A percentile compares a stretch with the other conserved stretches of the same genome.
Evolutionary conservation across 2,329 filamentous ascomycete species (phyloP).

Genomic region (Elsinoe necatrix): DNA sequence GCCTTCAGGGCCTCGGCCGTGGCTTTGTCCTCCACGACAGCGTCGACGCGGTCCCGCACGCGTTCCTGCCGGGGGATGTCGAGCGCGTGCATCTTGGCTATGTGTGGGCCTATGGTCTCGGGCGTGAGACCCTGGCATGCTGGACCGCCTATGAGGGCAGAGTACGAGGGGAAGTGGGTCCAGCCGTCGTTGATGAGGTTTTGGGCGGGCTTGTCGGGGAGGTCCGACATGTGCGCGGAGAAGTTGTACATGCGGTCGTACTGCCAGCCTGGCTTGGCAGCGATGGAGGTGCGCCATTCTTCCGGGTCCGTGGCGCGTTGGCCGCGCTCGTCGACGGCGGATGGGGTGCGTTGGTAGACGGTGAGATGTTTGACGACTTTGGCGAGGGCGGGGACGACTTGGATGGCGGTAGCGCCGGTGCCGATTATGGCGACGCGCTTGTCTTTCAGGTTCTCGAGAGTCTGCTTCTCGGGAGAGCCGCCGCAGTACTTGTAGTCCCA

Average conservation of each 20-base stretch:
- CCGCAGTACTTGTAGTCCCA: slow-evolving; percentile 40
- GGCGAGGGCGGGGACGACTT: slow-evolving; percentile 35
- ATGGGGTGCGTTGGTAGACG: slow-evolving; percentile 40
- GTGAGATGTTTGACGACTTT: slow-evolving; percentile 32
- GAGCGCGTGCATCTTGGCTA: slow-evolving; percentile 32
- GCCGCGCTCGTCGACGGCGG: slow-evolving; percentile 29
- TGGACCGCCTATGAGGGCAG: slow-evolving; percentile 32
- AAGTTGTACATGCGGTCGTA: slow-evolving; percentile 40
- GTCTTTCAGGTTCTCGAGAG: slow-evolving; percentile 31
- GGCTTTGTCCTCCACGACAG: slow-evolving; percentile 44
- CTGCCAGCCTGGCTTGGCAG: slow-evolving; percentile 43
- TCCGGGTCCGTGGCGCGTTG: slow-evolving; percentile 36
- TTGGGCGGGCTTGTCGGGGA: slow-evolving; percentile 27
- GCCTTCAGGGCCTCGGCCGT: slow-evolving; percentile 48
- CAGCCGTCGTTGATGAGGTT: slow-evolving; percentile 46
- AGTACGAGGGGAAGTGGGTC: slow-evolving; percentile 36
- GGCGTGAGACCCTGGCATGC: slow-evolving; percentile 27
- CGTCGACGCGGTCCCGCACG: slow-evolving; percentile 41
- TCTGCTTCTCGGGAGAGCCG: slow-evolving; percentile 27
- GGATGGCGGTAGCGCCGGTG: slow-evolving; percentile 38
- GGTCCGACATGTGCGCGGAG: slow-evolving; percentile 31
- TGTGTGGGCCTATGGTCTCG: slow-evolving; percentile 32
- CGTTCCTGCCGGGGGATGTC: slow-evolving; percentile 39
- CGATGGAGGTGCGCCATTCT: slow-evolving; percentile 33
- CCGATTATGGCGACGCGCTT: slow-evolving; percentile 39